Evolutionary conservation across 2,329 filamentous ascomycete genomes (phyloP), one percentile per base, ranked within the genome.

Genomic region (Parafenestella ontariensis): DNA sequence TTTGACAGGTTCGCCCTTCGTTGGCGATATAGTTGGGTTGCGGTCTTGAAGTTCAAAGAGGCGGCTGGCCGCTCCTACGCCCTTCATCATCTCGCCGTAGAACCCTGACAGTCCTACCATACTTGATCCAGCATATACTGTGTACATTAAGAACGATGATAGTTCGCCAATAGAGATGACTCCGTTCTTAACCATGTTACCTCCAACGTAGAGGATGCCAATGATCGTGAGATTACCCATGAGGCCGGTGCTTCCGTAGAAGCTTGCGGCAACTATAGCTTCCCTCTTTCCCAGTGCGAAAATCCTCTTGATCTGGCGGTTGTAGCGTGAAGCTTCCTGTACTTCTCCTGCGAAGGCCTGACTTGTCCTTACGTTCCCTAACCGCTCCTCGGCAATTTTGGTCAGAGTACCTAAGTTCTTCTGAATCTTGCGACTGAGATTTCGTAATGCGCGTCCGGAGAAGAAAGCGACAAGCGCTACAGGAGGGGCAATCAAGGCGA

Each of bases 61-160:
- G 56, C 95, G 89, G 69, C 90, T 96, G n/a, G 95, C 95, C 37
- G 95, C 95, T 68, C 96, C 95, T 3, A 96, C 94, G 37, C 96
- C 96, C 77, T 99, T 99, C 95, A 99, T 99, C 58, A 99, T 83
- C 74, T 99, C 95, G 0, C 93, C 96, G 77, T 97, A 99, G 78
- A 99, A 99, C 52, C 91, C 92, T 3, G 92, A 96, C 1, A 99
- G 82, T 3, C 95, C 95, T 65, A 98, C 96, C 60, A 99, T 85
- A 76, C 91, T 96, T 44, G 91, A 95, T 17, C 87, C 87, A 48
- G 87, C 87, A 65, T 89, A 98, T 3, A 91, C 94, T 3, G 93
- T 96, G 76, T 98, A 99, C 94, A 99, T 98, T 79, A 99, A 85
- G 77, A 99, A 99, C 0, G 92, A 96, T 1, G 95, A 96, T 39